Base-by-base conservation (phyloP, 257 asterid genomes). In the Solanum appendiculatum region DNA sequence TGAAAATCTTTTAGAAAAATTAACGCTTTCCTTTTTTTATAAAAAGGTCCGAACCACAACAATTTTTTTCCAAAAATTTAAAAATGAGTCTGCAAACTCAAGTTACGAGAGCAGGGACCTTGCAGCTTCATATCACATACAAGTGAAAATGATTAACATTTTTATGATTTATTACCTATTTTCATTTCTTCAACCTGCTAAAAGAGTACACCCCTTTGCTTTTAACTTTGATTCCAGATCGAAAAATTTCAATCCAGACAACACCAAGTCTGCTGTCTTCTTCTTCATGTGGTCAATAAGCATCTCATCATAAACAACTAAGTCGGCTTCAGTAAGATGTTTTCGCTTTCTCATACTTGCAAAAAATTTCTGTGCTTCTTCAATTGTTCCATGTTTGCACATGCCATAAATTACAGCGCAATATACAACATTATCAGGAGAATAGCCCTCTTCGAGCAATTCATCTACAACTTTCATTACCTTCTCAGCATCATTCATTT, bases 171-270 rank as follows among this genome's bases (percentile, higher is more conserved):
- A 78, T 42, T 63, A 85, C 84, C 89, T 86, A 25, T 66, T 87
- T 75, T 86, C 63, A 18, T 70, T 78, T 68, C 7, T 82, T 93
- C 92, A 93, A 70, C 91, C 88, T 60, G 93, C 89, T 86, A 93
- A 51, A 91, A 95, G 89, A 0, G 89, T 91, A 86, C 91, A 91
- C 39, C 99, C 98, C 88, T 90, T 95, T 13, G 95, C 93, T 92
- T 89, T 94, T 75, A 95, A 82, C 90, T 89, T 97, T 48, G 92
- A 87, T 69, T 97, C 99, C 92, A 97, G 86, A 34, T 98, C 98
- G 42, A 97, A 97, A 94, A 94, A 97, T 87, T 93, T 95, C 82
- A 96, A 86, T 51, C 99, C 98, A 87, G 94, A 94, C 89, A 96
- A 73, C 83, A 97, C 92, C 92, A 95, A 87, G 87, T 93, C 98